Base-by-base conservation (phyloP, 1,284 basidiomycete genomes). In the Cystobasidium pallidum region DNA sequence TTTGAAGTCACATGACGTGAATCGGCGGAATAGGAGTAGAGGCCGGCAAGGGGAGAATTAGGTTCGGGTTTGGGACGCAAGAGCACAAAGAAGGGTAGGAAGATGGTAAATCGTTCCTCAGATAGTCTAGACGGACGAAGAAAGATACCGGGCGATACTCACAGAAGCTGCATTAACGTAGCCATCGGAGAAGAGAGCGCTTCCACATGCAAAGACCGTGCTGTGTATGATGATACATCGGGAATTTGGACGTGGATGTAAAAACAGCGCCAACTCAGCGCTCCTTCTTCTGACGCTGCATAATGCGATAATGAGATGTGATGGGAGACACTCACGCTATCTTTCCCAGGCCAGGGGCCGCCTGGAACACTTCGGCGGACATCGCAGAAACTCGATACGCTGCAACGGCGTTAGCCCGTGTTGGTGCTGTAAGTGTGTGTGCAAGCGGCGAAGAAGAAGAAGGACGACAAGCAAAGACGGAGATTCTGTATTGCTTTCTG, bases 201-300 rank as follows among this genome's bases (percentile, higher is more conserved):
- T 52, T 36, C 70, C 70, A 26, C 63, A 66, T 34, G 63, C 70
- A 52, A 72, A 72, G 64, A 72, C 70, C 11, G 70, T 70, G n/a
- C 67, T 70, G 32, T 34, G 21, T n/a, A n/a, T n/a, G n/a, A n/a
- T n/a, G n/a, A n/a, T n/a, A n/a, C n/a, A n/a, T n/a, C n/a, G n/a
- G n/a, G n/a, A n/a, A n/a, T n/a, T n/a, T n/a, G n/a, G n/a, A n/a
- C n/a, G n/a, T n/a, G n/a, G n/a, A n/a, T n/a, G n/a, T n/a, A n/a
- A n/a, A n/a, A 36, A 51, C 24, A 34, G 17, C 10, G 32, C 26
- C 26, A 47, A 11, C n/a, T 43, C n/a, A 39, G 21, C 43, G n/a
- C 10, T 30, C 4, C 43, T 45, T n/a, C n/a, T n/a, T n/a, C n/a
- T n/a, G n/a, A n/a, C n/a, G n/a, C n/a, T n/a, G n/a, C n/a, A n/a